Percentiles rank a stretch among this genome's conserved stretches.
Conservation (phyloP, 768 basidiomycete species). For the Agaricus blazei region DNA sequence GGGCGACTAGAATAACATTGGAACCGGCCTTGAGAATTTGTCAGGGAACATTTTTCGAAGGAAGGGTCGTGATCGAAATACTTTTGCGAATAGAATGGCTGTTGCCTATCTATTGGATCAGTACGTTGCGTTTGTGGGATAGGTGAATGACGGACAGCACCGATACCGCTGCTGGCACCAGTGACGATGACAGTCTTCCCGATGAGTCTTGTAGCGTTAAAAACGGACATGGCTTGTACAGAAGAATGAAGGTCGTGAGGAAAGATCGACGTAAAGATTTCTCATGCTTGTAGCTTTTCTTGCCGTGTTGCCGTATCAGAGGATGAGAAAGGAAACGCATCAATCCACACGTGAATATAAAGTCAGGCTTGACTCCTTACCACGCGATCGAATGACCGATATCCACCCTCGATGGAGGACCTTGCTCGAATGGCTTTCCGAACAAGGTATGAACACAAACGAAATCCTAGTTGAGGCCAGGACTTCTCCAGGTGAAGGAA, state of each 20-base stretch:
- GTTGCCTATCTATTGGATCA: slow-evolving; percentile 51
- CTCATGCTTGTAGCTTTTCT: background rate
- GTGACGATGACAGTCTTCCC: slow-evolving; percentile 87
- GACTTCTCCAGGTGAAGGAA: slow-evolving; percentile 38
- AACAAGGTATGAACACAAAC: slow-evolving; percentile 40
- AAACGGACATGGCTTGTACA: slow-evolving; percentile 57
- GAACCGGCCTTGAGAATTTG: slow-evolving; percentile 62
- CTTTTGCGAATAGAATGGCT: slow-evolving; percentile 86
- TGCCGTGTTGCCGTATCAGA: no score
- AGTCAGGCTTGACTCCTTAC: background rate
- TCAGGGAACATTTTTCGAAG: background rate
- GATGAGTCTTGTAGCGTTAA: slow-evolving; percentile 74
- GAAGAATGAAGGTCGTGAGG: background rate
- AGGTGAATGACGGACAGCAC: slow-evolving; percentile 54
- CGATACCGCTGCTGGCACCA: slow-evolving; percentile 87
- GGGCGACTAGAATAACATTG: slow-evolving; percentile 81
- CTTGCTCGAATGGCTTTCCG: slow-evolving; percentile 49
- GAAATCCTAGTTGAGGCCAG: slow-evolving; percentile 49
- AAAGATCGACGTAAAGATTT: slow-evolving; percentile 6
- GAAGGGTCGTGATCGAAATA: slow-evolving; percentile 19
- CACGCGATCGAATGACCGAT: background rate
- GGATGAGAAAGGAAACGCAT: no score
- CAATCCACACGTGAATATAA: no score
- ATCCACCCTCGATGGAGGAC: slow-evolving; percentile 36
- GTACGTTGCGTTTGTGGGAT: background rate